These are phyloP conservation scores for Phaffia tasmanica DNA, from an alignment of 768 basidiomycete species.

Conservation along the genomic window DNA sequence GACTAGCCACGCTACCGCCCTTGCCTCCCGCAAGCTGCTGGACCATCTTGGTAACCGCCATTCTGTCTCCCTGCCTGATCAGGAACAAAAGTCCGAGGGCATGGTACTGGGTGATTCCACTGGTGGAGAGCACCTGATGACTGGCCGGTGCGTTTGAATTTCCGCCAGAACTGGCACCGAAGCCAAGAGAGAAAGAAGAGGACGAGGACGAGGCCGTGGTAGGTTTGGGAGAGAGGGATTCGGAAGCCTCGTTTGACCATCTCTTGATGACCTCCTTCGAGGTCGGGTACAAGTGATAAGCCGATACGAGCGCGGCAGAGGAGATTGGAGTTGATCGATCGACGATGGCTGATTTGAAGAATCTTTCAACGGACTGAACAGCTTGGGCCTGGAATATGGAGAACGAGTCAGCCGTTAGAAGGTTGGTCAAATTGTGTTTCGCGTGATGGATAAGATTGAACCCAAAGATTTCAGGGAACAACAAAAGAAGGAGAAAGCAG, in stretches of 20 bases:
- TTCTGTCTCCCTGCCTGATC: slow-evolving; percentile 93
- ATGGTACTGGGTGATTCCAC: slow-evolving; percentile 93
- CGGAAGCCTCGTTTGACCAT: slow-evolving; percentile 99
- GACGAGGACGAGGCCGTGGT: slow-evolving; percentile 47
- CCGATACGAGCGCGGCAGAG: slow-evolving; percentile 88
- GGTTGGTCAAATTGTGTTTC: neutral
- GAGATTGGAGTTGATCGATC: slow-evolving; percentile 92
- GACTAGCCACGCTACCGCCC: slow-evolving; percentile 68
- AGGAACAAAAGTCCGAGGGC: slow-evolving; percentile 84
- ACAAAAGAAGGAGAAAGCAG: neutral
- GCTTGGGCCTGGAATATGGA: slow-evolving; percentile 46
- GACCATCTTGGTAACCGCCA: slow-evolving; percentile 99
- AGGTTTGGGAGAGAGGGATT: slow-evolving; percentile 83
- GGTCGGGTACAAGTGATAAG: slow-evolving; percentile 87
- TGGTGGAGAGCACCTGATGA: slow-evolving; percentile 56
- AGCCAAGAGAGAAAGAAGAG: slow-evolving; percentile 31
- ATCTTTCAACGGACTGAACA: slow-evolving; percentile 95
- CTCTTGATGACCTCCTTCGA: slow-evolving; percentile 94
- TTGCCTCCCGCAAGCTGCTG: slow-evolving; percentile 58
- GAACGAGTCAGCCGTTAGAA: too few species aligned
- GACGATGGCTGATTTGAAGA: slow-evolving; percentile 98
- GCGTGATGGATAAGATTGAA: slow-evolving; percentile 31
- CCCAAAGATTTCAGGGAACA: slow-evolving; percentile 21
- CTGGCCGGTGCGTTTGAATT: slow-evolving; percentile 31
- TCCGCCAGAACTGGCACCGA: slow-evolving; percentile 38